Percentiles rank a stretch among this genome's conserved stretches.
These are phyloP conservation scores for Lachnellula subtilissima DNA, from an alignment of 2,329 filamentous ascomycete species.

Conservation along the genomic window DNA sequence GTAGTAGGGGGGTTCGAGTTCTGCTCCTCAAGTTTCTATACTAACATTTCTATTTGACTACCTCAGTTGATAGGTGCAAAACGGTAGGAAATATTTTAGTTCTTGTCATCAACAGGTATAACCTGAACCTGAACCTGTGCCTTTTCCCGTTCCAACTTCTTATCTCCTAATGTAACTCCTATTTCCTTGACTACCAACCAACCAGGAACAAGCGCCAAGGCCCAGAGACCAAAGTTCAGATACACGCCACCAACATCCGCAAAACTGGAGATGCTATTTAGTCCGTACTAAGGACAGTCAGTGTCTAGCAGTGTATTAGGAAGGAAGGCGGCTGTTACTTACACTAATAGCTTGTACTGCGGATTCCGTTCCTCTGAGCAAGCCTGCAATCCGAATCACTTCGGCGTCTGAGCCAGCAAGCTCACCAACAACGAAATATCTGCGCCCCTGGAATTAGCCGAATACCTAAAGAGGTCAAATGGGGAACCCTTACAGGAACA, in stretches of 20 bases:
- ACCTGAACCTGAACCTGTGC: neutral
- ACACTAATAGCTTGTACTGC: constrained; percentile 66
- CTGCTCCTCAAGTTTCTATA: no score
- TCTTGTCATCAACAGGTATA: neutral
- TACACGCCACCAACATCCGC: constrained; percentile 63
- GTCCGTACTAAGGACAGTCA: constrained; percentile 47
- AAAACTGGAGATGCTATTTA: constrained; percentile 58
- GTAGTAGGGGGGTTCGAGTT: no score
- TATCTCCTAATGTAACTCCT: constrained; percentile 24
- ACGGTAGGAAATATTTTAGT: neutral
- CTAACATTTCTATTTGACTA: no score
- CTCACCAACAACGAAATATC: constrained; percentile 67
- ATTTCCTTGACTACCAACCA: constrained; percentile 55
- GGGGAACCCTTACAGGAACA: constrained; percentile 52
- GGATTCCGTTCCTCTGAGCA: constrained; percentile 66
- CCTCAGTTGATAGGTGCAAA: no score
- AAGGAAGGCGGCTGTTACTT: constrained; percentile 13
- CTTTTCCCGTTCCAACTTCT: constrained; percentile 23
- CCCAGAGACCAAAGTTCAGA: constrained; percentile 67
- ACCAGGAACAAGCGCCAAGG: constrained; percentile 55
- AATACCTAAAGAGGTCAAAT: neutral
- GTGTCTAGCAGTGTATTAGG: neutral
- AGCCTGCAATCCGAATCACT: constrained; percentile 61
- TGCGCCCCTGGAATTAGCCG: constrained; percentile 23
- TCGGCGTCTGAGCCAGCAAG: constrained; percentile 57